phyloP scores from a whole-genome alignment of 768 basidiomycete genomes.

The Chalciporus chontae region DNA sequence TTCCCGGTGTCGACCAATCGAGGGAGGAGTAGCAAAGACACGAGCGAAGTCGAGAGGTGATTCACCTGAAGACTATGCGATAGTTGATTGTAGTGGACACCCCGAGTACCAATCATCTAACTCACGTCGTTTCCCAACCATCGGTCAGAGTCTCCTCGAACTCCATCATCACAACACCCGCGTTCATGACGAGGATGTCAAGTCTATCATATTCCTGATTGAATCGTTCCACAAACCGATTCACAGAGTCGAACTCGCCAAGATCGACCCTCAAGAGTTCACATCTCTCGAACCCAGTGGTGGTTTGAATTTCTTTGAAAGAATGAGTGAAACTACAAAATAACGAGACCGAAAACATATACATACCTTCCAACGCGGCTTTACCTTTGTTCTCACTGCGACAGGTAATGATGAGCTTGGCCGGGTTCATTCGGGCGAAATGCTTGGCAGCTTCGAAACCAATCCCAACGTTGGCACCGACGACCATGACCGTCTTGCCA shows the following conservation, averaged over 20 bases:
- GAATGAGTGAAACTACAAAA: neutral
- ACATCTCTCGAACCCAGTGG: constrained; percentile 29
- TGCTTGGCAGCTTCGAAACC: constrained; percentile 32
- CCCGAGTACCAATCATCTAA: neutral
- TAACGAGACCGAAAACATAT: constrained; percentile 6
- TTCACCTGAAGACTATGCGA: constrained; percentile 34
- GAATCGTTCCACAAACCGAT: constrained; percentile 33
- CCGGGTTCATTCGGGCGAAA: constrained; percentile 30
- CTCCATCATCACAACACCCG: constrained; percentile 19
- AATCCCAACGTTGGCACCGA: constrained; percentile 33
- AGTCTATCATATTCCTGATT: constrained; percentile 22
- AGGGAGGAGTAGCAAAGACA: constrained; percentile 33
- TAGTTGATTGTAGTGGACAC: neutral
- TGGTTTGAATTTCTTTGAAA: constrained; percentile 18
- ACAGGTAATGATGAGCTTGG: constrained; percentile 27
- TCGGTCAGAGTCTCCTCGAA: constrained; percentile 34
- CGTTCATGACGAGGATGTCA: constrained; percentile 46
- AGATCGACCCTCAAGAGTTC: constrained; percentile 44
- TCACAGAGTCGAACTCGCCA: constrained; percentile 38
- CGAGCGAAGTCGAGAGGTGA: constrained; percentile 30
- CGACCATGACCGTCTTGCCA: constrained; percentile 30
- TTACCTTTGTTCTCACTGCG: constrained; percentile 25
- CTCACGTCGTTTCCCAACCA: constrained; percentile 47
- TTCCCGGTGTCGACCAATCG: constrained; percentile 24
- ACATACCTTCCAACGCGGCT: constrained; percentile 20